Base-by-base conservation (phyloP, 441 rosid genomes). In the Erodium texanum region DNA sequence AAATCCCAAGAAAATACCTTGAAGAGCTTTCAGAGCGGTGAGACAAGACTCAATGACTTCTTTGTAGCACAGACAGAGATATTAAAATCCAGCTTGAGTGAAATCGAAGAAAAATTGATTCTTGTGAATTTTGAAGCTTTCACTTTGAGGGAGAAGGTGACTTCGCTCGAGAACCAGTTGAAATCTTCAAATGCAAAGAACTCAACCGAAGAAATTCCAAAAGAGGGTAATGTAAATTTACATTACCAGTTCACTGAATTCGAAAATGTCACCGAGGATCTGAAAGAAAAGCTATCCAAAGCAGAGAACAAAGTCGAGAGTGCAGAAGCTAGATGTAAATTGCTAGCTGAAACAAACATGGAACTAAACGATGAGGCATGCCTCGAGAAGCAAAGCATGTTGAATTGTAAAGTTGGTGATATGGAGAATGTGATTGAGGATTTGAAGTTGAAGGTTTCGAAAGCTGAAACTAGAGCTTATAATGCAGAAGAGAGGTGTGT, bases 371-470 rank as follows among this genome's bases (percentile, higher is more conserved):
- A 41, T 7, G 48, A 41, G 12, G 48, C 9, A 12, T 27, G 92
- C 71, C 86, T 86, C 77, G 99, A 94, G 83, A 88, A 87, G 74
- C 88, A 87, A 81, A 79, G 32, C 61, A 80, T 94, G 88, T 74
- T 88, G 70, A 71, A 80, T 71, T 73, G 85, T 70, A 83, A 94
- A 18, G 86, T 92, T 73, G 66, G 70, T 65, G 98, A 94, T 77
- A 94, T 92, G 99, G 98, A 89, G 69, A 79, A 75, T 74, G 71
- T 87, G 73, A 94, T 94, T 7, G 88, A 88, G 76, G 85, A 83
- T 82, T 83, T 94, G 45, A 89, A 89, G 75, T 78, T 75, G 66
- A 89, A 86, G 82, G 90, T 81, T 74, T 72, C 66, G 8, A 89
- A 85, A 77, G 85, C 93, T 65, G 96, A 87, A 79, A 79, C 70